Evolutionary conservation across 768 basidiomycete species (phyloP).

Genomic region (Macrolepiota fuliginosa): DNA sequence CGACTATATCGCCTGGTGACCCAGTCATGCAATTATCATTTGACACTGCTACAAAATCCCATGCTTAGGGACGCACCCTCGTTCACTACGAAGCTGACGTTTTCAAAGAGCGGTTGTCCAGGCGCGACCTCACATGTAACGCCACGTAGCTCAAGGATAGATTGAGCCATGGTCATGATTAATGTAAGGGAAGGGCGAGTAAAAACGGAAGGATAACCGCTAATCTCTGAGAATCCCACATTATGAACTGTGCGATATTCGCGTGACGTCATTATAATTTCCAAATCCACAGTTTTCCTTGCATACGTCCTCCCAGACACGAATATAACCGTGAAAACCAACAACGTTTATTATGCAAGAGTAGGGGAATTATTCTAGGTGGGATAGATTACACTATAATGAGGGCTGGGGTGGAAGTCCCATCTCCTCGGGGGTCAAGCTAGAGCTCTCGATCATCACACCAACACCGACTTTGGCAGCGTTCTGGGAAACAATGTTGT

Average conservation of each 20-base stretch:
- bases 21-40: not conserved
- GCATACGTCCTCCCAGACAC: not conserved
- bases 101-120: conserved; percentile 53
- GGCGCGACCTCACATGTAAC: conserved; percentile 47
- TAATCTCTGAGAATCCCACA: not conserved
- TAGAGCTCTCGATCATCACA: conserved; percentile 94
- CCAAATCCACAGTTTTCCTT: not conserved
- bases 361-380: conserved; percentile 22
- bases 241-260: not conserved
- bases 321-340: not conserved
- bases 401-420: conserved; percentile 54
- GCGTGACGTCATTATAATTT: conserved; percentile 12
- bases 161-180: conserved; percentile 15
- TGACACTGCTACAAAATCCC: not conserved
- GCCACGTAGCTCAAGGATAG: conserved; percentile 51
- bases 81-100: conserved; percentile 58
- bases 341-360: conserved; percentile 18
- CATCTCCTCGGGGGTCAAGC: conserved; percentile 84
- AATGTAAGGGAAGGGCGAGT: conserved; percentile 6
- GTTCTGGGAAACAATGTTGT: conserved; percentile 49
- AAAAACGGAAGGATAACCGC: not conserved
- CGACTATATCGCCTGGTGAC: conserved; percentile 59
- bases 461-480: conserved; percentile 93
- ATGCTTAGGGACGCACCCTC: conserved; percentile 35
- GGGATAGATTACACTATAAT: conserved; percentile 26